Evolutionary conservation across 495 filamentous ascomycete species (phyloP), one percentile per base, ranked within the genome.

Genomic region (Jackrogersella multiformis): DNA sequence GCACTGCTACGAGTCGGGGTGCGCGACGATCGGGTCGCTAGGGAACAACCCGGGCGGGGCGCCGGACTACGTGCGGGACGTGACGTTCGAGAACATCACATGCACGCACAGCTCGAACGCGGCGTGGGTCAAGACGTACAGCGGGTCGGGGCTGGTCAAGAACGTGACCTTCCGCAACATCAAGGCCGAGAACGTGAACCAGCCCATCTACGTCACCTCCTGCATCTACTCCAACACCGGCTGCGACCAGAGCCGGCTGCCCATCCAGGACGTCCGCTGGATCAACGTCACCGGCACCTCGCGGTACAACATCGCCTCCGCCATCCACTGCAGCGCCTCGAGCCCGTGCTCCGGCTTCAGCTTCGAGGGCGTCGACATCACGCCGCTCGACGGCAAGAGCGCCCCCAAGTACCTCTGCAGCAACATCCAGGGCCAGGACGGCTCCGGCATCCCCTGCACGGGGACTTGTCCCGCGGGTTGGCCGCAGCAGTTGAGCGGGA

Each of bases 71-170:
- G 78, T 80, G 39, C 68, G 78, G 28, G 74, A 80, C 66, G 69
- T 79, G 38, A 48, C 69, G 16, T 81, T 80, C 68, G 69, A 81
- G 55, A 74, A 80, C 71, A 69, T 80, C 44, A 79, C 71, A 26
- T 79, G 73, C 69, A 74, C 68, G 51, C 79, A 85, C 73, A 79
- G 74, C 12, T 79, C 77, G 61, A 84, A 85, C 70, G 82, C 79
- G 18, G 83, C 83, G 1, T 84, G 82, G 75, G 81, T 87, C 70
- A 86, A 87, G 74, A 85, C 82, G 8, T 84, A 84, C 74, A 74
- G 79, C 20, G 81, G 81, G 6, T 66, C 66, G 2, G 79, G 84
- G 21, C 69, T 75, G 55, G 76, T 86, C 16, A 75, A 77, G 52
- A 84, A 86, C 65, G 74, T 87, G n/a, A 81, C 80, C 2, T 85